Conservation (phyloP, 495 filamentous ascomycete genomes). For the Aspergillus funiculosus region DNA sequence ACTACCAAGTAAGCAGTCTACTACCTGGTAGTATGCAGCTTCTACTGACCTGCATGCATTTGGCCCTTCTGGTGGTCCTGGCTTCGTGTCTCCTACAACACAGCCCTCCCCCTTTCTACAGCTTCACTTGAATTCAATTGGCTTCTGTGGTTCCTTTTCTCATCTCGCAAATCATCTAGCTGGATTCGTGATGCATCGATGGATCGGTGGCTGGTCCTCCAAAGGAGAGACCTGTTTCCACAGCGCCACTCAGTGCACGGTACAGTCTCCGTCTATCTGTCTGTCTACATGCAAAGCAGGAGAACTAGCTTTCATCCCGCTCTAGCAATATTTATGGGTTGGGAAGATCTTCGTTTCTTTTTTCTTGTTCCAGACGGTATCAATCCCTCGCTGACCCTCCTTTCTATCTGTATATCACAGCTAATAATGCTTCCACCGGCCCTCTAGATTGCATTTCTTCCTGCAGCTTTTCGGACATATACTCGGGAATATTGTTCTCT, state of each 20-base stretch:
- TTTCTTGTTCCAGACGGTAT: slow-evolving; percentile 17
- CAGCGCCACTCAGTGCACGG: slow-evolving; percentile 11
- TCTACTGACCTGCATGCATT: slow-evolving; percentile 14
- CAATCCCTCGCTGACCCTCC: slow-evolving; percentile 19
- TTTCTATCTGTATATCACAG: slow-evolving; percentile 20
- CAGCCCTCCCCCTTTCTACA: slow-evolving; percentile 6
- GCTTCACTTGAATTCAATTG: slow-evolving; percentile 11
- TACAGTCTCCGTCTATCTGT: slow-evolving; percentile 12
- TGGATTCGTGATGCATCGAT: no score
- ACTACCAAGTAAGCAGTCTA: no score
- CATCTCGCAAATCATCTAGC: slow-evolving; percentile 13
- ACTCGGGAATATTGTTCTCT: slow-evolving; percentile 18
- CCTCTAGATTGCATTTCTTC: slow-evolving; percentile 14
- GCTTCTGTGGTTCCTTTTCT: slow-evolving; percentile 7
- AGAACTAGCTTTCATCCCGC: slow-evolving; percentile 6
- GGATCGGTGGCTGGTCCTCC: slow-evolving; percentile 16
- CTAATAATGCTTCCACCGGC: slow-evolving; percentile 17
- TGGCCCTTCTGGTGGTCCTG: slow-evolving; percentile 5
- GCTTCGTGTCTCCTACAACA: slow-evolving; percentile 14
- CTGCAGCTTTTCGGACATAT: slow-evolving; percentile 23
- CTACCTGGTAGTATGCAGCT: neutral
- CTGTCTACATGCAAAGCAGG: slow-evolving; percentile 9
- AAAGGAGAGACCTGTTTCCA: slow-evolving; percentile 12
- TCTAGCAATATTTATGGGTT: slow-evolving; percentile 2
- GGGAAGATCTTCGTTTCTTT: slow-evolving; percentile 16